Conservation (phyloP, 2,329 filamentous ascomycete genomes). For the Aspergillus sp. region DNA sequence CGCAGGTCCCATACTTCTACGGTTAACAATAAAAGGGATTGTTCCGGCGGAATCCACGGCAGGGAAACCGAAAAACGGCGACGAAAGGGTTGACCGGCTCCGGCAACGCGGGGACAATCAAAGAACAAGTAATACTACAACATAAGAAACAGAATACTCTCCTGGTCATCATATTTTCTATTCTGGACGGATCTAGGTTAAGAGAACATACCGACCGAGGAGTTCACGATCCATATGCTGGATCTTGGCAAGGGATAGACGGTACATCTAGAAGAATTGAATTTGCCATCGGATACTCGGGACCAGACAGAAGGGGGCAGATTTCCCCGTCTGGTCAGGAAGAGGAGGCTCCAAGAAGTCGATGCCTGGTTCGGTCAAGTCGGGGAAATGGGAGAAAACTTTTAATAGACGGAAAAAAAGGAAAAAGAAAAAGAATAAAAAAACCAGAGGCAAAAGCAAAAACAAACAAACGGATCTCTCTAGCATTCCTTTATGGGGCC, state of each 20-base stretch:
- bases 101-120: not conserved
- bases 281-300: conserved; percentile 31
- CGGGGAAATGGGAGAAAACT: conserved; percentile 8
- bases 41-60: conserved; percentile 1
- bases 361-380: conserved; percentile 14
- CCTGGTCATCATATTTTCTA: too few species aligned
- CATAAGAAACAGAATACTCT: not conserved
- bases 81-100: not conserved
- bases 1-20: not conserved
- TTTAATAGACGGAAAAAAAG: conserved; percentile 2
- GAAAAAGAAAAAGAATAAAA: not conserved
- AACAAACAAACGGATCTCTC: not conserved
- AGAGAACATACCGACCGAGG: not conserved
- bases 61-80: conserved; percentile 7
- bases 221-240: not conserved
- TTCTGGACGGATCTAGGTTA: too few species aligned
- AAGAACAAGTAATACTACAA: not conserved
- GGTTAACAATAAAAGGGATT: not conserved
- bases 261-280: not conserved
- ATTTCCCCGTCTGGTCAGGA: conserved; percentile 23
- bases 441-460: not conserved
- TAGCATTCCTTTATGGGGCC: too few species aligned
- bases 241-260: not conserved
- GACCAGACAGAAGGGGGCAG: conserved; percentile 22
- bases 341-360: conserved; percentile 15